Conservation (phyloP, 305 asterid species). For the Plantago coronopus region DNA sequence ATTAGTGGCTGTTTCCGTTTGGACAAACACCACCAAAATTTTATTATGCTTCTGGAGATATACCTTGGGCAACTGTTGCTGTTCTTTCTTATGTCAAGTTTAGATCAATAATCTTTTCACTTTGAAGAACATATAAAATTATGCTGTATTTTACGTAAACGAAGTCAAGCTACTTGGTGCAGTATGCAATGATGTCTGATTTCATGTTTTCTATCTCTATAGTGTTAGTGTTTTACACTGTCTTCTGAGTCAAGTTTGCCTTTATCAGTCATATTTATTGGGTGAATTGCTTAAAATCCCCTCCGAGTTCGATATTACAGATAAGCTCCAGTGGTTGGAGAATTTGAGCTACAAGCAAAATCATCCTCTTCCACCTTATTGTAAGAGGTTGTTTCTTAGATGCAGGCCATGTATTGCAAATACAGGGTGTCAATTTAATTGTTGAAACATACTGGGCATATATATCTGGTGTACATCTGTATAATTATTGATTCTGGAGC, state of each 20-base stretch:
- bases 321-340: too few relatives aligned
- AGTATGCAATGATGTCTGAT: background rate
- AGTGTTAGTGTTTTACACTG: background rate
- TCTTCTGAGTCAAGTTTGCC: background rate
- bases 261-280: background rate
- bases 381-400: too few relatives aligned
- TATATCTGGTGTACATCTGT: too few relatives aligned
- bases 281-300: too few relatives aligned
- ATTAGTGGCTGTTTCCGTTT: background rate
- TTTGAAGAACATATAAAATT: background rate
- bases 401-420: too few relatives aligned
- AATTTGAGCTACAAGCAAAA: too few relatives aligned
- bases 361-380: too few relatives aligned
- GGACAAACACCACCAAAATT: slow-evolving; percentile 1
- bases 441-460: too few relatives aligned
- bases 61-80: background rate
- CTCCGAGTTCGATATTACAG: too few relatives aligned
- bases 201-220: background rate
- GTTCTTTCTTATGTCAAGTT: slow-evolving; percentile 1
- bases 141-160: background rate
- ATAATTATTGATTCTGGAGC: too few relatives aligned
- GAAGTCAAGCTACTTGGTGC: background rate
- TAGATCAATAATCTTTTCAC: background rate
- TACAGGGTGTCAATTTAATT: too few relatives aligned
- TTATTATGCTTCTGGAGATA: background rate